Base-by-base conservation (phyloP, 208 protist genomes). In the Trypanosoma avium region DNA sequence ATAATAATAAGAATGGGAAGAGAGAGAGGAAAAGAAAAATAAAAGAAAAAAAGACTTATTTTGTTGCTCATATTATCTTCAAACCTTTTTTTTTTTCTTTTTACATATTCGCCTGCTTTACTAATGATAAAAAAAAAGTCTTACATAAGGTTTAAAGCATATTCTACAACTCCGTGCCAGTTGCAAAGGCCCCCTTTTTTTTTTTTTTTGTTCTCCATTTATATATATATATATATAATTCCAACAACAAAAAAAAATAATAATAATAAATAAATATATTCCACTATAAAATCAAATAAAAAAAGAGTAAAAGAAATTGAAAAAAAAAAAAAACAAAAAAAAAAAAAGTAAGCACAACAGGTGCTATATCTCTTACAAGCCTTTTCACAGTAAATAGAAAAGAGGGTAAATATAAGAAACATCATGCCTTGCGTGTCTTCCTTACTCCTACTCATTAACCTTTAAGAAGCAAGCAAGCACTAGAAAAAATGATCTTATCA, bases 31-130 rank as follows among this genome's bases (percentile, higher is more conserved):
- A n/a, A n/a, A n/a, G n/a, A n/a, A n/a, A n/a, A n/a, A n/a, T n/a
- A n/a, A n/a, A n/a, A n/a, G n/a, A n/a, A n/a, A n/a, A n/a, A n/a
- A n/a, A n/a, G n/a, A n/a, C 86, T 46, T 76, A 67, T 0, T 90
- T 45, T 36, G 67, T 92, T 43, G 87, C 72, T 13, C 92, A 43
- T 13, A 94, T 58, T 17, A 96, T 47, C 50, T 85, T 90, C 19
- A 95, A 40, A 52, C 75, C 68, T 22, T 77, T 65, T 17, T 79
- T 65, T 21, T 67, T 92, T 61, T 96, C 8, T 49, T 49, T 22
- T 49, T 49, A 24, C 45, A 8, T 49, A 24, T 22, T 49, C 22
- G 22, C n/a, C n/a, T n/a, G n/a, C n/a, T n/a, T n/a, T n/a, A n/a
- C n/a, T n/a, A n/a, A n/a, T n/a, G n/a, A n/a, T n/a, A n/a, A n/a